These are phyloP conservation scores for Kwoniella bestiolae DNA, from an alignment of 768 basidiomycete species.

Conservation along the genomic window DNA sequence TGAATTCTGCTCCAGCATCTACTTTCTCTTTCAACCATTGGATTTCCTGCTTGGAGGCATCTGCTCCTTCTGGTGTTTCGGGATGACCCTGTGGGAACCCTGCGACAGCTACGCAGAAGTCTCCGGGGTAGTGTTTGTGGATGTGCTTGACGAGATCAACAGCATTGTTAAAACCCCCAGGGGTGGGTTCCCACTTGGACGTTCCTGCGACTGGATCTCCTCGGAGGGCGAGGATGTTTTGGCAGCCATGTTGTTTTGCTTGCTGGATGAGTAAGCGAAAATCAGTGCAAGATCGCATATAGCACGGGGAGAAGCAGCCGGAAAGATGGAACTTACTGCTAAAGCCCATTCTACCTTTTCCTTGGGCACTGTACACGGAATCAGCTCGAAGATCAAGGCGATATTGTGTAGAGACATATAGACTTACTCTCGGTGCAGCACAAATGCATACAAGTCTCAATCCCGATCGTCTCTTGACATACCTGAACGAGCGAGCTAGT, in stretches of 20 bases:
- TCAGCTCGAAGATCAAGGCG: background rate
- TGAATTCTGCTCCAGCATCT: conserved; percentile 86
- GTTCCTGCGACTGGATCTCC: conserved; percentile 89
- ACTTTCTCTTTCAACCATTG: conserved; percentile 85
- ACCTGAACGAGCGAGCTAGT: conserved; percentile 93
- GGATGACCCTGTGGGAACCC: conserved; percentile 87
- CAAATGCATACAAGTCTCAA: conserved; percentile 98
- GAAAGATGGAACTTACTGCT: conserved; percentile 64
- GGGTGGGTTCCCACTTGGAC: conserved; percentile 88
- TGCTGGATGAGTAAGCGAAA: too few species aligned
- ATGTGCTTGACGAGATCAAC: conserved; percentile 92
- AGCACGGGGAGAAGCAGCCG: conserved; percentile 7
- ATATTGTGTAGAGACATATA: background rate
- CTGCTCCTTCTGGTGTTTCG: conserved; percentile 65
- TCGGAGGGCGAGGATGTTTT: conserved; percentile 89
- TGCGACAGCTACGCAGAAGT: conserved; percentile 92
- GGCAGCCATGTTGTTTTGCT: conserved; percentile 84
- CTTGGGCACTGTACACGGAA: conserved; percentile 70
- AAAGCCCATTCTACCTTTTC: conserved; percentile 93
- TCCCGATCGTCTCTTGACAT: conserved; percentile 86
- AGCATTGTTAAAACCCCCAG: conserved; percentile 86
- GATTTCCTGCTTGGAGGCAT: conserved; percentile 66
- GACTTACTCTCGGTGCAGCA: conserved; percentile 85
- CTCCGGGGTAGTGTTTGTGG: conserved; percentile 77
- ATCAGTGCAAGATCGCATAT: background rate